Conservation (phyloP, 441 rosid genomes). For the Brassica hybrid region DNA sequence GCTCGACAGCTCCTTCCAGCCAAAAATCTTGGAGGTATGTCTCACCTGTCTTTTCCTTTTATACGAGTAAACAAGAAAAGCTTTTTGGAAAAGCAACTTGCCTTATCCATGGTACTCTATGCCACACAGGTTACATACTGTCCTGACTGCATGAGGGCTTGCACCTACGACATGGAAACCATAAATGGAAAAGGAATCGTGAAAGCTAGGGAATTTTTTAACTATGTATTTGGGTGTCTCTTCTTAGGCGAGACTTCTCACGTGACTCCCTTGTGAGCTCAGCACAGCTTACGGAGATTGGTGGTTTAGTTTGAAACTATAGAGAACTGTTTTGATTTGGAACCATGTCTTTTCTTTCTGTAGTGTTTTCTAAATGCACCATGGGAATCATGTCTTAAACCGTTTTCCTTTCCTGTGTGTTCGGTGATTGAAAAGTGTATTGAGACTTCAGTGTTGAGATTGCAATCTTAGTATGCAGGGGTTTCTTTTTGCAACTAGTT, state of each 20-base stretch:
- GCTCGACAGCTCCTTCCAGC: slow-evolving; percentile 78
- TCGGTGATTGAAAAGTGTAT: not conserved
- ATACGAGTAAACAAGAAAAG: not conserved
- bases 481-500: not conserved
- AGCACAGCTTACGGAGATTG: slow-evolving; percentile 18
- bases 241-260: slow-evolving; percentile 70
- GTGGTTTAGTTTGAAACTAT: slow-evolving; percentile 17
- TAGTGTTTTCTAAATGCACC: not conserved
- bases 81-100: not conserved
- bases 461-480: not conserved
- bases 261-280: slow-evolving; percentile 60
- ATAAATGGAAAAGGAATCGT: slow-evolving; percentile 51
- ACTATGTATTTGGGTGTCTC: slow-evolving; percentile 81
- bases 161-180: slow-evolving; percentile 69
- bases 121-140: slow-evolving; percentile 79
- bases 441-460: not conserved
- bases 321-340: not conserved
- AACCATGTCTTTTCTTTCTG: slow-evolving; percentile 1
- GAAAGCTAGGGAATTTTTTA: slow-evolving; percentile 74
- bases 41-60: not conserved
- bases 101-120: slow-evolving; percentile 13
- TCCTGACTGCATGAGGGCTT: slow-evolving; percentile 93
- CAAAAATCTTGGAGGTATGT: slow-evolving; percentile 90
- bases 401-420: not conserved
- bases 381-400: not conserved